Conservation (phyloP, 352 stramenopile genomes). For the Globisporangium parvum region DNA sequence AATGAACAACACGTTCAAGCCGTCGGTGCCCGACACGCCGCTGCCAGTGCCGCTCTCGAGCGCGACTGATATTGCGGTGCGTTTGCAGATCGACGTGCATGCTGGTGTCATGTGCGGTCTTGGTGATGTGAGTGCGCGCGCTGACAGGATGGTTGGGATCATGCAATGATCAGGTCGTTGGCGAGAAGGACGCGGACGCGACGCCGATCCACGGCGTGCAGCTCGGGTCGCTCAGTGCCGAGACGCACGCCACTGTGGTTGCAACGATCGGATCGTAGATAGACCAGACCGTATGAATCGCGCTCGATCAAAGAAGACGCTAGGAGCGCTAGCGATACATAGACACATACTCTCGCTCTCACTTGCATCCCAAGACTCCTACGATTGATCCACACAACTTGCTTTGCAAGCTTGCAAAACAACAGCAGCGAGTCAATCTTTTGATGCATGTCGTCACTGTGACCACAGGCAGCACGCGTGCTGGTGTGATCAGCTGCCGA, state of each 20-base stretch:
- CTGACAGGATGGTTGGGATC: not conserved
- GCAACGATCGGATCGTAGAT: not conserved
- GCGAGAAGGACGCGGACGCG: not conserved
- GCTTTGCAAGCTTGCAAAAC: no score
- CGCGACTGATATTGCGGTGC: not conserved
- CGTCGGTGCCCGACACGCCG: conserved; percentile 47
- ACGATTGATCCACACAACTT: no score
- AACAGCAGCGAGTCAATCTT: no score
- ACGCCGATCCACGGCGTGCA: not conserved
- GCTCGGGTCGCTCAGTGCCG: not conserved
- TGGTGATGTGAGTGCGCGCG: no score
- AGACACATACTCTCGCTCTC: no score
- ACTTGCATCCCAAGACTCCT: no score
- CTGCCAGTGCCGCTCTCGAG: conserved; percentile 27
- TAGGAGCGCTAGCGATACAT: no score
- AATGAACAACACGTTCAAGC: conserved; percentile 70
- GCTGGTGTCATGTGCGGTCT: not conserved
- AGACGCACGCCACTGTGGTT: not conserved
- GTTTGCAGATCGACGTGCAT: not conserved
- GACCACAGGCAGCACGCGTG: no score
- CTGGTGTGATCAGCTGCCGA: no score
- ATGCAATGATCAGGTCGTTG: not conserved
- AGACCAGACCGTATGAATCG: no score
- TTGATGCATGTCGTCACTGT: no score
- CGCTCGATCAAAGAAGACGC: no score